Percentiles rank a stretch among this genome's conserved stretches.
Evolutionary conservation across 2,329 filamentous ascomycete genomes (phyloP).

Genomic region (Pochonia chlamydosporia): DNA sequence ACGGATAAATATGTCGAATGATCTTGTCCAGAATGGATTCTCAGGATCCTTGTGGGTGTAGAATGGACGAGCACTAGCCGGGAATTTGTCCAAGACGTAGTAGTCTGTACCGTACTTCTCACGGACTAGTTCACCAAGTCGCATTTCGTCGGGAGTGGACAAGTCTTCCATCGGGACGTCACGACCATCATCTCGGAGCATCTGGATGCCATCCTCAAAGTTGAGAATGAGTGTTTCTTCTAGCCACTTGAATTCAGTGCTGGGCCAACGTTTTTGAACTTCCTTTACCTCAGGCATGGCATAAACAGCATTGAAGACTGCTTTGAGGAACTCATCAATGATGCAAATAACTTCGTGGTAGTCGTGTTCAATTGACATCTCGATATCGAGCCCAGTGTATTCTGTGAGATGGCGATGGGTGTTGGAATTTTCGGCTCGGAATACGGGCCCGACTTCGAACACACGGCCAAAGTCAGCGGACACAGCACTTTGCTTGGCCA

Average conservation of each 20-base stretch:
- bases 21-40: constrained; percentile 73
- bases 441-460: constrained; percentile 68
- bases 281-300: constrained; percentile 64
- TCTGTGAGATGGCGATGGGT: constrained; percentile 92
- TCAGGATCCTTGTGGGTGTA: constrained; percentile 82
- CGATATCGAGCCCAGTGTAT: constrained; percentile 86
- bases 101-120: constrained; percentile 86
- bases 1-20: constrained; percentile 90
- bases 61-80: constrained; percentile 75
- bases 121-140: constrained; percentile 76
- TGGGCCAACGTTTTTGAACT: constrained; percentile 79
- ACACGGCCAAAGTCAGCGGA: constrained; percentile 84
- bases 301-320: constrained; percentile 47
- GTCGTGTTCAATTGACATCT: constrained; percentile 85
- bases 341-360: constrained; percentile 82
- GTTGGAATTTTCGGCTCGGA: constrained; percentile 92
- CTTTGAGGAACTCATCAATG: constrained; percentile 76
- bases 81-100: constrained; percentile 93
- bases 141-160: constrained; percentile 79
- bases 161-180: constrained; percentile 72
- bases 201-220: constrained; percentile 72
- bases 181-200: constrained; percentile 79
- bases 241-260: constrained; percentile 79
- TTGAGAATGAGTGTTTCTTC: constrained; percentile 78
- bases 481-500: constrained; percentile 90